Evolutionary conservation across 108 stramenopile genomes (phyloP).

Genomic region (Mediolabrus comicus): DNA sequence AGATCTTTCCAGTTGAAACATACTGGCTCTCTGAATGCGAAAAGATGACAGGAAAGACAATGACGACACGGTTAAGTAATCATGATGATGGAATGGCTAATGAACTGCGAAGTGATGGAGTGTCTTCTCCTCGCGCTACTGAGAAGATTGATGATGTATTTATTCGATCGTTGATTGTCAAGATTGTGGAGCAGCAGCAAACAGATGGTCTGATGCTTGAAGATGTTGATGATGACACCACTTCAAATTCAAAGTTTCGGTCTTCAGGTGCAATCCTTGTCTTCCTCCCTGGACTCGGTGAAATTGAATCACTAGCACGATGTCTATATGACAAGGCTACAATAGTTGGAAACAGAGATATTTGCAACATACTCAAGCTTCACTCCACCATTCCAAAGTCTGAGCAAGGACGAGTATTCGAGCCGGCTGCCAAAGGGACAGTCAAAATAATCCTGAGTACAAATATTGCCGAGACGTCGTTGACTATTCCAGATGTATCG

Average conservation of each 20-base stretch:
- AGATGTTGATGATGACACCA: too few relatives aligned
- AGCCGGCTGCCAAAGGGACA: conserved; percentile 46
- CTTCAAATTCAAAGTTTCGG: background rate
- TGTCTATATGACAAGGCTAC: conserved; percentile 26
- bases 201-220: background rate
- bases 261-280: conserved; percentile 77
- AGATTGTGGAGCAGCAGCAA: conserved; percentile 44
- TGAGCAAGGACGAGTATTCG: conserved; percentile 74
- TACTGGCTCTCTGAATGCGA: conserved; percentile 57
- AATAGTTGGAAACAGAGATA: conserved; percentile 1
- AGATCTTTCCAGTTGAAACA: conserved; percentile 54
- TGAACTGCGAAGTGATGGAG: background rate
- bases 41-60: conserved; percentile 26
- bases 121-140: conserved; percentile 49
- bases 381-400: conserved; percentile 67
- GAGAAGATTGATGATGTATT: conserved; percentile 52
- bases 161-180: conserved; percentile 36
- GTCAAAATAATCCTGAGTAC: conserved; percentile 85
- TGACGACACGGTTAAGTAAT: background rate
- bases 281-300: conserved; percentile 87
- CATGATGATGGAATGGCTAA: conserved; percentile 1
- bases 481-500: conserved; percentile 67
- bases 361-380: conserved; percentile 65
- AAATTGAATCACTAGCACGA: conserved; percentile 58
- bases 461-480: conserved; percentile 76